Base-by-base conservation (phyloP, 345 rosid species). In the Ceriops zippeliana region DNA sequence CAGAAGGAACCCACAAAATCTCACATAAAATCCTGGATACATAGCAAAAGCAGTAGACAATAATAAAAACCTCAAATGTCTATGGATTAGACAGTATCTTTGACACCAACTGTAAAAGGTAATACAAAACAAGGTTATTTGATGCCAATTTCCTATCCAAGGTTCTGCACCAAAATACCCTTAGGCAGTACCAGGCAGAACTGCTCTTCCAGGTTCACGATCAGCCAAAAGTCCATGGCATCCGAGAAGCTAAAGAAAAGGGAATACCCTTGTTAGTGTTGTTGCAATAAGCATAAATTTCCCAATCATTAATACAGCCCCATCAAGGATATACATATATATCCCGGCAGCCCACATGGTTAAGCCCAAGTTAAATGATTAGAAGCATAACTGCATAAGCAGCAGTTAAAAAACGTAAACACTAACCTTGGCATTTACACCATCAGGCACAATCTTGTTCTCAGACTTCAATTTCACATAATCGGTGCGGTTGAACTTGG, bases 361-460 rank as follows among this genome's bases (percentile, higher is more conserved):
- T 13, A 9, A 10, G 19, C 6, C 42, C 1, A 0, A 4, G 10
- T 11, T 31, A 49, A 62, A 8, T n/a, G 5, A 0, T 28, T 65
- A 7, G 20, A 13, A 42, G 9, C 30, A 27, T 4, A 5, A 11
- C 16, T 20, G 34, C 9, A 46, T 0, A 51, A 8, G 6, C 19
- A 1, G n/a, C 0, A 0, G 1, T 31, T 4, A 27, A 13, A 20
- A 32, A 0, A 56, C 1, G 32, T 1, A 30, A 68, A 24, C 16
- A 69, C 79, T 57, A 26, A 89, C 91, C 93, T 89, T 89, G 19
- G 89, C 93, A 47, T 86, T 86, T 24, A 89, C 91, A 71, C 93
- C 93, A 81, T 89, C 93, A 1, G 93, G 71, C 13, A 82, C 0
- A 16, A 89, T 83, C 31, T 84, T 78, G 52, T 85, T 83, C 84